Conservation (phyloP, 108 stramenopile genomes). For the Nitzschia sp. region DNA sequence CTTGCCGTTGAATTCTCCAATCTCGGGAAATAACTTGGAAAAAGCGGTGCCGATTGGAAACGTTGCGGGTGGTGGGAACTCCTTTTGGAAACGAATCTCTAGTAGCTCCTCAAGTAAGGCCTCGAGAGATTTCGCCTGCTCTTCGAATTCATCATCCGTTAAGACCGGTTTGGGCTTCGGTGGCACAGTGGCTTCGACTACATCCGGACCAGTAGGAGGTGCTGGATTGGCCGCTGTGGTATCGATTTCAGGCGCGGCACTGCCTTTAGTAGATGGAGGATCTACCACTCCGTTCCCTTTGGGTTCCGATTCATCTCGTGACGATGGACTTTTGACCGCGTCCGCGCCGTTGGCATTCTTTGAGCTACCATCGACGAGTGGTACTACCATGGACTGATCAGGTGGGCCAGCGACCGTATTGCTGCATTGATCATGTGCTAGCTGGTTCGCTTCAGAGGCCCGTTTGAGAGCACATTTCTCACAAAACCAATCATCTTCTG, state of each 20-base stretch:
- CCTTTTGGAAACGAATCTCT: not conserved
- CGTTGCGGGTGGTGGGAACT: not conserved
- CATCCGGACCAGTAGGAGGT: not conserved
- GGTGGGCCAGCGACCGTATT: not conserved
- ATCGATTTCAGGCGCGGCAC: not conserved
- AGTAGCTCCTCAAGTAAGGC: not conserved
- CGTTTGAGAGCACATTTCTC: slow-evolving; percentile 26
- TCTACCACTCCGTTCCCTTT: too few species aligned
- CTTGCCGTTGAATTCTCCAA: not conserved
- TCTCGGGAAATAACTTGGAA: slow-evolving; percentile 1
- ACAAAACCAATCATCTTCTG: slow-evolving; percentile 69
- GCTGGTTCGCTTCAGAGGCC: too few species aligned
- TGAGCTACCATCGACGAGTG: slow-evolving; percentile 1
- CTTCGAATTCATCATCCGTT: slow-evolving; percentile 17
- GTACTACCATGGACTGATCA: not conserved
- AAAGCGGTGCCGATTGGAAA: slow-evolving; percentile 11
- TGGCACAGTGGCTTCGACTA: not conserved
- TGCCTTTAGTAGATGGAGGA: too few species aligned
- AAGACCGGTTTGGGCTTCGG: not conserved
- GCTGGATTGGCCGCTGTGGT: not conserved
- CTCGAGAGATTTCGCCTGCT: not conserved
- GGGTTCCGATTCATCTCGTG: not conserved
- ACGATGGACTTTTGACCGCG: not conserved
- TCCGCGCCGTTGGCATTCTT: not conserved
- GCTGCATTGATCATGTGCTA: not conserved